A percentile compares a stretch with the other conserved stretches of the same genome.
Conservation (phyloP, 1,139 yeast species). For the Taiozyma onychis region DNA sequence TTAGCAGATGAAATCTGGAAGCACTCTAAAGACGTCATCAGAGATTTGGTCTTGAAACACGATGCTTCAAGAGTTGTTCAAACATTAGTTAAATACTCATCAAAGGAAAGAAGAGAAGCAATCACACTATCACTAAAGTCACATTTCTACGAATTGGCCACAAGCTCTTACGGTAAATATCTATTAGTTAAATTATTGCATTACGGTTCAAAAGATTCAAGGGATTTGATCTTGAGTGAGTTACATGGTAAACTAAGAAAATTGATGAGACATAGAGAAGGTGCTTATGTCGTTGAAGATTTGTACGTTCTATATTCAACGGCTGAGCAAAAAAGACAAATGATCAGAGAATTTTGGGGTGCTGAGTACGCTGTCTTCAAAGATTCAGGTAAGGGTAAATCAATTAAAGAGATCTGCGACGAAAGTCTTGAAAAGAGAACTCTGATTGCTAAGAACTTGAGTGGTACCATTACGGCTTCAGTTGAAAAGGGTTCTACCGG, state of each 20-base stretch:
- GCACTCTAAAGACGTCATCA: slow-evolving; percentile 66
- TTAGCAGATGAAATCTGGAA: slow-evolving; percentile 84
- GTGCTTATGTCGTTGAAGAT: slow-evolving; percentile 98
- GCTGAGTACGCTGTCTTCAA: slow-evolving; percentile 91
- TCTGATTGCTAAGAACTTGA: slow-evolving; percentile 68
- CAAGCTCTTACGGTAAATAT: slow-evolving; percentile 91
- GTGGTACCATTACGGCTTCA: slow-evolving; percentile 81
- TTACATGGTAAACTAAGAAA: slow-evolving; percentile 87
- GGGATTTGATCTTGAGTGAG: slow-evolving; percentile 72
- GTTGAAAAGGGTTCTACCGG: slow-evolving; percentile 96
- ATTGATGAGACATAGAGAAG: slow-evolving; percentile 95
- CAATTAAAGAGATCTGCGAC: slow-evolving; percentile 59
- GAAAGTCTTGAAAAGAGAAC: slow-evolving; percentile 81
- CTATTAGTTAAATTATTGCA: slow-evolving; percentile 82
- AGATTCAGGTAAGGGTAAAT: slow-evolving; percentile 60
- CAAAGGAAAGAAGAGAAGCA: slow-evolving; percentile 70
- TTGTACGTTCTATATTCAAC: slow-evolving; percentile 81
- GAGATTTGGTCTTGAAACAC: slow-evolving; percentile 87
- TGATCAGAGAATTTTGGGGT: slow-evolving; percentile 96
- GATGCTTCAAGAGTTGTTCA: slow-evolving; percentile 97
- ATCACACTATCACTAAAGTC: slow-evolving; percentile 72
- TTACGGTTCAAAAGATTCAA: slow-evolving; percentile 80
- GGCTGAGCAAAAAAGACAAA: slow-evolving; percentile 78
- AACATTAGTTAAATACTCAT: slow-evolving; percentile 81
- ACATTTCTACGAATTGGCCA: slow-evolving; percentile 74